A percentile compares a stretch with the other conserved stretches of the same genome.
These are phyloP conservation scores for Ilex paraguariensis DNA, from an alignment of 305 asterid genomes.

Conservation along the genomic window DNA sequence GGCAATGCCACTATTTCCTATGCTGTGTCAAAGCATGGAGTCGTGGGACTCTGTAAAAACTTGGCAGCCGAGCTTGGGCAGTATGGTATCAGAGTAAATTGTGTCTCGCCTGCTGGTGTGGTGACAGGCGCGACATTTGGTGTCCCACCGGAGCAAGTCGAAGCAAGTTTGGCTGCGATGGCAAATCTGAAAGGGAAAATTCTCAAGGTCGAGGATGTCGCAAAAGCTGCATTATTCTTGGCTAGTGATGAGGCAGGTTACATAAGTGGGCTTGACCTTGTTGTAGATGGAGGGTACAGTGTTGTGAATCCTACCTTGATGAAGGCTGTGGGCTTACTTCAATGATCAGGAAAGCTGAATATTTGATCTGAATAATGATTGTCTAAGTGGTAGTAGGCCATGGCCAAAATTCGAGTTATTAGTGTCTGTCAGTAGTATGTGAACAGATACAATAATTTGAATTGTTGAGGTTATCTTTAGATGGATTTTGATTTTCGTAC, in stretches of 20 bases:
- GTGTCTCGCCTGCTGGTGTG: constrained; percentile 42
- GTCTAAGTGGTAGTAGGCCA: no score
- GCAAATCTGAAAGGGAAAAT: constrained; percentile 31
- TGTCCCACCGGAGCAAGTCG: background rate
- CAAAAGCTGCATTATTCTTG: constrained; percentile 43
- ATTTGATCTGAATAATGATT: no score
- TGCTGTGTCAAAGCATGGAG: constrained; percentile 28
- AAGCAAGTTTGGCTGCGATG: constrained; percentile 14
- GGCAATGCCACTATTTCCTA: constrained; percentile 27
- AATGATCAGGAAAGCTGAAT: no score
- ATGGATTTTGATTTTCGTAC: no score
- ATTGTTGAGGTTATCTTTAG: no score
- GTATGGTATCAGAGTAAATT: constrained; percentile 40
- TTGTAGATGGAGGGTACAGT: constrained; percentile 53
- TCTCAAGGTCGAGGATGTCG: constrained; percentile 29
- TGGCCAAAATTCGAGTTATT: no score
- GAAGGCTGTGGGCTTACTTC: background rate
- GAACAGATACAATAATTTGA: no score
- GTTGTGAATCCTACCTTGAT: constrained; percentile 33
- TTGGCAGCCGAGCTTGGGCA: constrained; percentile 36
- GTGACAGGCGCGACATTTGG: background rate
- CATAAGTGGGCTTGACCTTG: constrained; percentile 51
- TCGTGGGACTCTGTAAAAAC: constrained; percentile 37
- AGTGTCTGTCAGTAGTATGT: no score
- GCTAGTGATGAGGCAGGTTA: constrained; percentile 49